A percentile compares a stretch with the other conserved stretches of the same genome.
These are phyloP conservation scores for Myriosclerotinia curreyana DNA, from an alignment of 2,329 filamentous ascomycete species.

Conservation along the genomic window DNA sequence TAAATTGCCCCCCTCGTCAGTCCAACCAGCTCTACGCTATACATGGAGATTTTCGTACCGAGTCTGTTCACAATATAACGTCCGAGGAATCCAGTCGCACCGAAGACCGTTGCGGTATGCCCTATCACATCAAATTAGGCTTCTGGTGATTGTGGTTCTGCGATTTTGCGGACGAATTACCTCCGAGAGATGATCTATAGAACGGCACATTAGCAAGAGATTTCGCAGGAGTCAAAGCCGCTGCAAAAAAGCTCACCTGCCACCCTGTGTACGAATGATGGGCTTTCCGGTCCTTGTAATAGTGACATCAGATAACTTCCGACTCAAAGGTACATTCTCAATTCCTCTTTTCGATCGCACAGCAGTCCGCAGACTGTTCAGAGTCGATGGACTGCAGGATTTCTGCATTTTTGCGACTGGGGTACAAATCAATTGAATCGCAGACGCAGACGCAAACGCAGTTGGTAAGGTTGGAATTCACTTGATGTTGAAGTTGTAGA, in stretches of 20 bases:
- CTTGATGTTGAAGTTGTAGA: slow-evolving; percentile 24
- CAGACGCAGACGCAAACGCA: slow-evolving; percentile 20
- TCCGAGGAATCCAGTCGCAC: slow-evolving; percentile 91
- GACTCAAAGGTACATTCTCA: slow-evolving; percentile 46
- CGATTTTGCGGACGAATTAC: slow-evolving; percentile 47
- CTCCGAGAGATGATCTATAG: slow-evolving; percentile 76
- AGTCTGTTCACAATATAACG: slow-evolving; percentile 97
- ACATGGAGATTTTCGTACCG: slow-evolving; percentile 49
- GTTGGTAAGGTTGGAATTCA: slow-evolving; percentile 23
- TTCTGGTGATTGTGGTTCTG: slow-evolving; percentile 19
- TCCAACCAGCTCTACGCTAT: slow-evolving; percentile 11
- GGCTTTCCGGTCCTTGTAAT: slow-evolving; percentile 97
- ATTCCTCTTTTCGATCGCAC: slow-evolving; percentile 49
- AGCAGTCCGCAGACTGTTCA: slow-evolving; percentile 56
- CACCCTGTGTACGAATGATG: slow-evolving; percentile 82
- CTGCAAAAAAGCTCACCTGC: slow-evolving; percentile 62
- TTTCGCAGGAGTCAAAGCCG: slow-evolving; percentile 24
- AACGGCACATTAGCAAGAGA: slow-evolving; percentile 35
- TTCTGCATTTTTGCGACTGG: slow-evolving; percentile 41
- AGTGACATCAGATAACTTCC: slow-evolving; percentile 72
- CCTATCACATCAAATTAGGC: slow-evolving; percentile 51
- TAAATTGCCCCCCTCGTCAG: slow-evolving; percentile 43
- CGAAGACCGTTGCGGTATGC: slow-evolving; percentile 96
- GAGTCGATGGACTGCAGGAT: slow-evolving; percentile 44
- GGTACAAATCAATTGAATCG: slow-evolving; percentile 31